Percentiles rank a stretch among this genome's conserved stretches.
Conservation (phyloP, 306 rosid genomes). For the Macrotyloma uniflorum region DNA sequence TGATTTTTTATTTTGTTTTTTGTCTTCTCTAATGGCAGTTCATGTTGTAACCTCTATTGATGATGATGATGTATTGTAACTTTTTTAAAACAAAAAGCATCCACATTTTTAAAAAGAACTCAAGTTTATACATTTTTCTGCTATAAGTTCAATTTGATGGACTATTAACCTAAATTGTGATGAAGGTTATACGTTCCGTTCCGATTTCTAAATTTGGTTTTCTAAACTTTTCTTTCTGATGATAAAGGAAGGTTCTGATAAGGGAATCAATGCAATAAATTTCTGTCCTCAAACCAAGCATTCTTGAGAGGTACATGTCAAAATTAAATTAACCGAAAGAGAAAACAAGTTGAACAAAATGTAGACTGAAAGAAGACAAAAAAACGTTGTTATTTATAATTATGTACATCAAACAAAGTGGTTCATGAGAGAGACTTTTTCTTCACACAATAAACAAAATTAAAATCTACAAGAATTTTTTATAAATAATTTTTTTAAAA, state of each 20-base stretch:
- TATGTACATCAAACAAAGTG: slow-evolving; percentile 14
- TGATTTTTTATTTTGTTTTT: neutral
- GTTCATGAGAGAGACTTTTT: slow-evolving; percentile 4
- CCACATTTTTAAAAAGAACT: neutral
- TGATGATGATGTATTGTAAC: neutral
- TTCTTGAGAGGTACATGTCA: neutral
- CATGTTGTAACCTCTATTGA: no score
- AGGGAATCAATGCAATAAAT: slow-evolving; percentile 22
- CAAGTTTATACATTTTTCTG: neutral
- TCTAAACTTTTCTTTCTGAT: neutral
- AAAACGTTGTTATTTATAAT: slow-evolving; percentile 11
- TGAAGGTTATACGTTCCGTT: neutral
- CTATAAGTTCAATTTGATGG: neutral
- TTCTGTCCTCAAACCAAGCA: neutral
- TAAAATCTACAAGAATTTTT: no score
- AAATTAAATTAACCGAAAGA: neutral
- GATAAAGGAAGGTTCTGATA: neutral
- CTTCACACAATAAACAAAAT: no score
- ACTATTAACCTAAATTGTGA: neutral
- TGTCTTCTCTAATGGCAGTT: neutral
- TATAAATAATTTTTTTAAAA: no score
- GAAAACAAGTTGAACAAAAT: neutral
- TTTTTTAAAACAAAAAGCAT: neutral
- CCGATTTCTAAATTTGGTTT: neutral
- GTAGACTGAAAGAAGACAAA: slow-evolving; percentile 20